Evolutionary conservation across 83 land plant species (phyloP), one percentile per base, ranked within the genome.

Genomic region (Larix sibirica): DNA sequence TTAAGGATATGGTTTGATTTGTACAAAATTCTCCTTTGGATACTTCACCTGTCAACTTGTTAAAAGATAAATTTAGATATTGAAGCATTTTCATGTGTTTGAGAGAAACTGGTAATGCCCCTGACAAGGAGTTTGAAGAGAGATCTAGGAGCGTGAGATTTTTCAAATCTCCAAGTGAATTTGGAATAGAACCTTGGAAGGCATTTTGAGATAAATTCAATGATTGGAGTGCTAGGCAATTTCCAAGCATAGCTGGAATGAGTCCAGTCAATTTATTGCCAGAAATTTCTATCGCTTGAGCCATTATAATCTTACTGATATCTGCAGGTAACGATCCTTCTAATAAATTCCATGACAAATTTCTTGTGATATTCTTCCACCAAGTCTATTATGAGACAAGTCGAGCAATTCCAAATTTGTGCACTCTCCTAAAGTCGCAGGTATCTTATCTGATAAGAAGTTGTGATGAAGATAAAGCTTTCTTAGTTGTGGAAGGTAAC

Each of bases 1-100:
- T 62, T 18, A 62, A 62, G 0, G 21, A 62, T 62, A 62, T 21
- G 6, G 64, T 62, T 18, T 18, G 20, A 62, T 62, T 16, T 20
- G 64, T 4, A 4, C 1, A 62, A 14, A 62, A 62, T 62, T 21
- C 64, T 16, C 86, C 59, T 23, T 28, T 56, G 24, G 92, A 91
- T 3, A 90, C 74, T 17, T 90, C 85, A 10, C 92, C 93, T 71
- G 86, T 85, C 47, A 90, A 81, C 83, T 44, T 38, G 84, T 92
- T 90, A 1, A 80, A 87, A 71, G 79, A 60, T 47, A 92, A 83
- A 44, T 85, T 75, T 63, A 90, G 47, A 54, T 62, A 50, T 4
- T 82, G 23, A 68, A 90, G 93, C n/a, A 18, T 82, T 38, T 77
- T 77, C 38, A 90, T 89, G 1, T 81, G 77, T 6, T 87, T 83